Percentiles rank a stretch among this genome's conserved stretches.
phyloP scores from a whole-genome alignment of 176 grass and related monocot species.

The Eragrostis nindensis region DNA sequence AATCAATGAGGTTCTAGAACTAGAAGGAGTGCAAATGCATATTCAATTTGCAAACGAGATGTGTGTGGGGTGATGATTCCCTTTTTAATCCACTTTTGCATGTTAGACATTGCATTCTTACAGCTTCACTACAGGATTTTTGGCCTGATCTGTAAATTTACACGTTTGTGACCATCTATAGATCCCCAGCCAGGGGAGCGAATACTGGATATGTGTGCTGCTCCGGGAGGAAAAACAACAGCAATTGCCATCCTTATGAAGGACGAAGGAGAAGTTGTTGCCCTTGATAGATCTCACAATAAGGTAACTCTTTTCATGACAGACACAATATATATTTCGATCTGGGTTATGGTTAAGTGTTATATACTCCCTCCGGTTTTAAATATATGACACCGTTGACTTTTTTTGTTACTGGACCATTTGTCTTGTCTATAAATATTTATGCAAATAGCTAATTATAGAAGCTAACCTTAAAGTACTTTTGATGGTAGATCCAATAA shows the following conservation, averaged over 20 bases:
- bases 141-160: constrained; percentile 6
- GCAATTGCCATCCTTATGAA: constrained; percentile 94
- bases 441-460: too few species aligned
- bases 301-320: constrained; percentile 58
- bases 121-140: background rate
- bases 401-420: too few species aligned
- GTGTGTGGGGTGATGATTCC: background rate
- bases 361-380: too few species aligned
- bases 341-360: constrained; percentile 18
- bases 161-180: constrained; percentile 40
- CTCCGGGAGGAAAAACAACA: constrained; percentile 97
- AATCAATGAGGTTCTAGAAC: background rate
- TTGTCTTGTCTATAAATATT: too few species aligned
- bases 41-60: constrained; percentile 1
- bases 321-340: constrained; percentile 29
- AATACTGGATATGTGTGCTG: constrained; percentile 97
- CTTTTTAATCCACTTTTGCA: constrained; percentile 11
- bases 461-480: too few species aligned
- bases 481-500: too few species aligned
- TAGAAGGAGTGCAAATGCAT: background rate
- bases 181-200: constrained; percentile 90
- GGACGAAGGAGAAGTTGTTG: constrained; percentile 83
- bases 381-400: too few species aligned
- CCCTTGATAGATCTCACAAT: constrained; percentile 99
- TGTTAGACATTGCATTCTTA: background rate